phyloP scores from a whole-genome alignment of 371 early-diverging fungal species.

The Haplosporangium sp. region DNA sequence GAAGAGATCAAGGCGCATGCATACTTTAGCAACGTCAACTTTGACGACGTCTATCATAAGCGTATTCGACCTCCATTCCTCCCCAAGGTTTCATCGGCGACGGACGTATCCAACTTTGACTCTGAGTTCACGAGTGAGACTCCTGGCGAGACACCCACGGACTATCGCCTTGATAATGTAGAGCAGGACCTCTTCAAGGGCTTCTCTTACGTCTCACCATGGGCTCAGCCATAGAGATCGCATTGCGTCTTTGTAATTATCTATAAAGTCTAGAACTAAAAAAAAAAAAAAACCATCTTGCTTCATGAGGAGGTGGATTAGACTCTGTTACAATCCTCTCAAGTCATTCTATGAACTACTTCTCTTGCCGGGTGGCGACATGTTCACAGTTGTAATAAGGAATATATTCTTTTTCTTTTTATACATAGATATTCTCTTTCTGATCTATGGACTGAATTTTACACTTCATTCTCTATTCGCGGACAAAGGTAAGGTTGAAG shows the following conservation, averaged over 20 bases:
- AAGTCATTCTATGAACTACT: too few relatives aligned
- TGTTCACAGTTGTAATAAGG: too few relatives aligned
- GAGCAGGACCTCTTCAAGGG: constrained; percentile 50
- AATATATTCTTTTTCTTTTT: neutral
- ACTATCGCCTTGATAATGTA: constrained; percentile 46
- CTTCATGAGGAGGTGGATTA: neutral
- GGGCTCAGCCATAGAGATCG: constrained; percentile 26
- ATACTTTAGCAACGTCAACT: constrained; percentile 75
- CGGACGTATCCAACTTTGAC: constrained; percentile 72
- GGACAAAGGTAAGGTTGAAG: constrained; percentile 58
- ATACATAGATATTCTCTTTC: too few relatives aligned
- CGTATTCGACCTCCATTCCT: constrained; percentile 71
- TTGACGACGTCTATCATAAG: constrained; percentile 78
- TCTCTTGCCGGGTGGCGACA: too few relatives aligned
- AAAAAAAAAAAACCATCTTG: constrained; percentile 11
- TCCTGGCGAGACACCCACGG: constrained; percentile 48
- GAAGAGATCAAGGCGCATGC: constrained; percentile 73
- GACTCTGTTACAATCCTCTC: too few relatives aligned
- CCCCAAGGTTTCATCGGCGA: constrained; percentile 59
- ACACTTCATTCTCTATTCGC: constrained; percentile 32
- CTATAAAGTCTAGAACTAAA: neutral
- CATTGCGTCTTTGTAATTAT: neutral
- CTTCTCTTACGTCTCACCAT: constrained; percentile 47
- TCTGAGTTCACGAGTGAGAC: constrained; percentile 62
- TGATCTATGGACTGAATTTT: neutral